These are phyloP conservation scores for Stropharia rugosoannulata DNA, from an alignment of 768 basidiomycete genomes.

Conservation along the genomic window DNA sequence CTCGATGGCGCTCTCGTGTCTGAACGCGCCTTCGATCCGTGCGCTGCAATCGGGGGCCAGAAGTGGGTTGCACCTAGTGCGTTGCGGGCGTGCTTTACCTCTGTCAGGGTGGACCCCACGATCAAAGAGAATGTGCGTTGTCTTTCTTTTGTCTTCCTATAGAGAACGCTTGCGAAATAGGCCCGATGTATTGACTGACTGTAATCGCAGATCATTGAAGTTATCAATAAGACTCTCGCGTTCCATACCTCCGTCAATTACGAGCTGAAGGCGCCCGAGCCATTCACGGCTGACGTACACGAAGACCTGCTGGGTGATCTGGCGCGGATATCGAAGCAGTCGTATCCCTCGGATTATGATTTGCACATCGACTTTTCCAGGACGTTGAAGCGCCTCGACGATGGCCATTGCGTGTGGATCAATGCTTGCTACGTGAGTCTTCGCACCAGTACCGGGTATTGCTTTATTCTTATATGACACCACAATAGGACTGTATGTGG, in stretches of 20 bases:
- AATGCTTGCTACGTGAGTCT: constrained; percentile 46
- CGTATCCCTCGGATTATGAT: constrained; percentile 52
- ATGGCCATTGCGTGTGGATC: constrained; percentile 57
- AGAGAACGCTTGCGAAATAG: too few relatives aligned
- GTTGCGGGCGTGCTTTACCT: constrained; percentile 51
- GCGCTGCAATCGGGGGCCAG: constrained; percentile 51
- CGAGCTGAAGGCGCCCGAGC: constrained; percentile 50
- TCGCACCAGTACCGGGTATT: neutral
- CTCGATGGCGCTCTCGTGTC: neutral
- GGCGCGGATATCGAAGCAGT: constrained; percentile 41
- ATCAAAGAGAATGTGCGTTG: constrained; percentile 54
- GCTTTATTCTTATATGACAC: neutral
- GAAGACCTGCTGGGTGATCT: constrained; percentile 54
- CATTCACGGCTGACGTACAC: constrained; percentile 53
- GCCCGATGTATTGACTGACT: too few relatives aligned
- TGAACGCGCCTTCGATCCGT: constrained; percentile 38
- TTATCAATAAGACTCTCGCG: constrained; percentile 56
- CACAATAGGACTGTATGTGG: constrained; percentile 36
- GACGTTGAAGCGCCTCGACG: constrained; percentile 53
- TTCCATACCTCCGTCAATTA: constrained; percentile 68
- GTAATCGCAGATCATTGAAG: constrained; percentile 52
- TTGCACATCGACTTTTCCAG: constrained; percentile 58
- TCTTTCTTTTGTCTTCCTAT: too few relatives aligned
- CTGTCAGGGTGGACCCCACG: constrained; percentile 44
- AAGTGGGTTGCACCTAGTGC: constrained; percentile 56